Base-by-base conservation (phyloP, 2,329 filamentous ascomycete genomes). In the Trichoderma gracile region DNA sequence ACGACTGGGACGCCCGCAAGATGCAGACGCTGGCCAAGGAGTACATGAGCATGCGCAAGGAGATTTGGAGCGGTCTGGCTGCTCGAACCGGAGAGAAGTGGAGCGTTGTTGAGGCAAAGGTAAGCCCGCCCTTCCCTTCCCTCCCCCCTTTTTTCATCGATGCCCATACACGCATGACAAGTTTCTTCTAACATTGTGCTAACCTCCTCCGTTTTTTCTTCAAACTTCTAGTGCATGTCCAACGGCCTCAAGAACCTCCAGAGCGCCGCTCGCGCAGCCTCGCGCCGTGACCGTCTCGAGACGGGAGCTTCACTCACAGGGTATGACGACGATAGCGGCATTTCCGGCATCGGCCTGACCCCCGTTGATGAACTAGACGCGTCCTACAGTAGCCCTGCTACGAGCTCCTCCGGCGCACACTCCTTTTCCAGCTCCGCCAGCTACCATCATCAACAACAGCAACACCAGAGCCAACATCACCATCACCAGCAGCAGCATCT, bases 211-310 rank as follows among this genome's bases (percentile, higher is more conserved):
- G 49, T 19, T 23, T 46, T 19, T 23, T 46, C 21, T 38, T 14
- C 27, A 23, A 19, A 53, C 15, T 3, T 62, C 15, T 69, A 94
- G 91, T 92, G 90, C 78, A 91, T 95, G 87, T 88, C 90, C 74
- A 90, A 90, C 73, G 91, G 92, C 42, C 80, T 94, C 71, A 94
- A 93, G 79, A 93, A 91, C 76, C 83, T 95, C 65, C 88, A 89
- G 74, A 86, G 87, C 70, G 85, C 87, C 59, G 83, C 87, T 68
- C 86, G 90, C 67, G 84, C 88, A 63, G 86, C 84, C 65, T 82
- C 85, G 65, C 86, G 88, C 68, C 88, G 88, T 71, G 88, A 87
- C 78, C 85, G 85, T 66, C 78, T 85, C 70, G 83, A 83, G 76
- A 78, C 71, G 65, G 72, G 73, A 69, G 43, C 38, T 42, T 42